Evolutionary conservation across 2,329 filamentous ascomycete species (phyloP).

Genomic region (Elsinoe fawcettii): DNA sequence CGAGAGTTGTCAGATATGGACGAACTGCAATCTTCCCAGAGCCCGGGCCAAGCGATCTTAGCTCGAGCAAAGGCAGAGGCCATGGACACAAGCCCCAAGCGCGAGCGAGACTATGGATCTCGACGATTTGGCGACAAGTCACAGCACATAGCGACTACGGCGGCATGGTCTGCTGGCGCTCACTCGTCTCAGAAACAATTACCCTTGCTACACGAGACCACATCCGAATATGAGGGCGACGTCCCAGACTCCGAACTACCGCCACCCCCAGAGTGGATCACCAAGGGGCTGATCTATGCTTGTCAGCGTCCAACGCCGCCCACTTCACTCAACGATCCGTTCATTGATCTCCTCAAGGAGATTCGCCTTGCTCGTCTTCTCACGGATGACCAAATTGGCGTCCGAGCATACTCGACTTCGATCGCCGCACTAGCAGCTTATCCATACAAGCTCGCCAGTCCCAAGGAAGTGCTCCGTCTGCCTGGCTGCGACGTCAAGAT

Average conservation of each 20-base stretch:
- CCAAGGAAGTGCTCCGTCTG: slow-evolving; percentile 43
- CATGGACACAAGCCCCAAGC: not conserved
- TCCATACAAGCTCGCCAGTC: slow-evolving; percentile 48
- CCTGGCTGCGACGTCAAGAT: slow-evolving; percentile 80
- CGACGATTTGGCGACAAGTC: slow-evolving; percentile 30
- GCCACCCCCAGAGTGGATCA: slow-evolving; percentile 61
- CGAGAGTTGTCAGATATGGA: not conserved
- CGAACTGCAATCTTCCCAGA: slow-evolving; percentile 21
- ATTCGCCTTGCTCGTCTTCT: slow-evolving; percentile 66
- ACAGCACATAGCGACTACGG: slow-evolving; percentile 22
- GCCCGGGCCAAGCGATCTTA: slow-evolving; percentile 32
- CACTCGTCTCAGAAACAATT: slow-evolving; percentile 24
- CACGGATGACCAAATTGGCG: slow-evolving; percentile 66
- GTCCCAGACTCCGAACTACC: slow-evolving; percentile 45
- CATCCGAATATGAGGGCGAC: slow-evolving; percentile 64
- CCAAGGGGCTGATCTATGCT: slow-evolving; percentile 59
- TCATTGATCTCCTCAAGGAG: slow-evolving; percentile 65
- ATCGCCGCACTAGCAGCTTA: slow-evolving; percentile 82
- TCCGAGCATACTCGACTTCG: slow-evolving; percentile 77
- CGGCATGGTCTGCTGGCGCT: slow-evolving; percentile 15
- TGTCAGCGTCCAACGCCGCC: slow-evolving; percentile 71
- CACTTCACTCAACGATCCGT: slow-evolving; percentile 62
- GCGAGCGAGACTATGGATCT: slow-evolving; percentile 18
- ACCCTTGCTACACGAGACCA: slow-evolving; percentile 59
- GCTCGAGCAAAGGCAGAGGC: slow-evolving; percentile 44